phyloP scores from a whole-genome alignment of 495 filamentous ascomycete genomes.

The Xylaria venustula region DNA sequence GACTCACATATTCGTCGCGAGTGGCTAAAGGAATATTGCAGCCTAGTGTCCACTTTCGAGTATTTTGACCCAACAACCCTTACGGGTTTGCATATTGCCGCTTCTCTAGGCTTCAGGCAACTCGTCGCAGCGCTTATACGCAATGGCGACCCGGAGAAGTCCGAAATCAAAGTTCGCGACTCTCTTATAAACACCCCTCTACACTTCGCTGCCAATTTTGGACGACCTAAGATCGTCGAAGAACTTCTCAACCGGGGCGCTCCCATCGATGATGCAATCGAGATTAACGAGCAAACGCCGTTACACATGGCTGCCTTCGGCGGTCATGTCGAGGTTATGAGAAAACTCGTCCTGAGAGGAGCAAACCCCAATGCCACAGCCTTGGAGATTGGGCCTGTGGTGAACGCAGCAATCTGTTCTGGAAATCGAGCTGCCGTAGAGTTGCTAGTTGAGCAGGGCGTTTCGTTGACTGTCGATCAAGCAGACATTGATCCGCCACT shows the following conservation, averaged over 20 bases:
- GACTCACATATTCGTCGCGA: slow-evolving; percentile 30
- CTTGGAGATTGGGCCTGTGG: slow-evolving; percentile 29
- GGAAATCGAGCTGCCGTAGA: slow-evolving; percentile 32
- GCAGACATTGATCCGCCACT: slow-evolving; percentile 26
- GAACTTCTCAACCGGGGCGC: slow-evolving; percentile 32
- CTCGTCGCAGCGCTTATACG: slow-evolving; percentile 29
- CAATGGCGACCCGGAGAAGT: slow-evolving; percentile 25
- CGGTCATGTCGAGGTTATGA: slow-evolving; percentile 34
- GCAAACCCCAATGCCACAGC: slow-evolving; percentile 31
- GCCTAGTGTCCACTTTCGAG: slow-evolving; percentile 21
- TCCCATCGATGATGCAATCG: slow-evolving; percentile 29
- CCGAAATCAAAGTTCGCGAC: slow-evolving; percentile 28
- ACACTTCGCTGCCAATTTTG: slow-evolving; percentile 35
- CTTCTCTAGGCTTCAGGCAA: slow-evolving; percentile 28
- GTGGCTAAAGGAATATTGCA: slow-evolving; percentile 36
- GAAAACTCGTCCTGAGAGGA: slow-evolving; percentile 28
- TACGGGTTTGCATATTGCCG: slow-evolving; percentile 28
- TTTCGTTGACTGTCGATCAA: slow-evolving; percentile 23
- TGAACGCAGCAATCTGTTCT: slow-evolving; percentile 35
- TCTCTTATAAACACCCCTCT: slow-evolving; percentile 27
- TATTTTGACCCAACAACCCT: slow-evolving; percentile 25
- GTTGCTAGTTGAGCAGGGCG: slow-evolving; percentile 31
- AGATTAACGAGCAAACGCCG: slow-evolving; percentile 28
- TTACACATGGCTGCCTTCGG: slow-evolving; percentile 36
- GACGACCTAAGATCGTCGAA: slow-evolving; percentile 33